Evolutionary conservation across 2,329 filamentous ascomycete species (phyloP).

Genomic region (Claviceps digitariae): DNA sequence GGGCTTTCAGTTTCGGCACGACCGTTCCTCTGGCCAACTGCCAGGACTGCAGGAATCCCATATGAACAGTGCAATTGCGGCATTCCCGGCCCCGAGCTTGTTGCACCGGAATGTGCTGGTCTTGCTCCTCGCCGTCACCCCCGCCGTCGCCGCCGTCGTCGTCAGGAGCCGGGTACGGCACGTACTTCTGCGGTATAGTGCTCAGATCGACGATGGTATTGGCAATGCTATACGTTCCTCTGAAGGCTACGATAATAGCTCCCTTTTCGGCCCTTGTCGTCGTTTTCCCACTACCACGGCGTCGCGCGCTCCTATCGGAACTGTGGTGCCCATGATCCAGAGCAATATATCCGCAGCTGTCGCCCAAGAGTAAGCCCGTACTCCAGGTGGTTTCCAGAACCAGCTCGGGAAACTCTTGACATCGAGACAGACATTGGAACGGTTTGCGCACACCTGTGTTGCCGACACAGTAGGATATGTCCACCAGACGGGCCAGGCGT

Average conservation of each 20-base stretch:
- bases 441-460: constrained; percentile 68
- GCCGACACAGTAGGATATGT: constrained; percentile 90
- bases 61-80: constrained; percentile 80
- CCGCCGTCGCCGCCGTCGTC: constrained; percentile 27
- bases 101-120: background rate
- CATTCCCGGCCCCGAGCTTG: constrained; percentile 40
- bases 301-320: constrained; percentile 7
- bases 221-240: constrained; percentile 85
- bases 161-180: constrained; percentile 61
- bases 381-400: constrained; percentile 79
- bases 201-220: constrained; percentile 87
- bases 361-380: constrained; percentile 71
- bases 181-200: constrained; percentile 78
- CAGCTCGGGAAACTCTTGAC: constrained; percentile 67
- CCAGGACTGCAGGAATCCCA: constrained; percentile 82
- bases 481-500: constrained; percentile 78
- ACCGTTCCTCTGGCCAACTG: constrained; percentile 56
- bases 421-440: constrained; percentile 75
- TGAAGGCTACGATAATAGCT: constrained; percentile 71
- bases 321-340: constrained; percentile 47
- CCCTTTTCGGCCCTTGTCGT: constrained; percentile 7
- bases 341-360: constrained; percentile 88
- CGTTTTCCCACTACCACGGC: constrained; percentile 6
- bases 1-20: constrained; percentile 48
- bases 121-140: constrained; percentile 13